phyloP scores from a whole-genome alignment of 371 early-diverging fungal genomes.

The Mycotypha africana region DNA sequence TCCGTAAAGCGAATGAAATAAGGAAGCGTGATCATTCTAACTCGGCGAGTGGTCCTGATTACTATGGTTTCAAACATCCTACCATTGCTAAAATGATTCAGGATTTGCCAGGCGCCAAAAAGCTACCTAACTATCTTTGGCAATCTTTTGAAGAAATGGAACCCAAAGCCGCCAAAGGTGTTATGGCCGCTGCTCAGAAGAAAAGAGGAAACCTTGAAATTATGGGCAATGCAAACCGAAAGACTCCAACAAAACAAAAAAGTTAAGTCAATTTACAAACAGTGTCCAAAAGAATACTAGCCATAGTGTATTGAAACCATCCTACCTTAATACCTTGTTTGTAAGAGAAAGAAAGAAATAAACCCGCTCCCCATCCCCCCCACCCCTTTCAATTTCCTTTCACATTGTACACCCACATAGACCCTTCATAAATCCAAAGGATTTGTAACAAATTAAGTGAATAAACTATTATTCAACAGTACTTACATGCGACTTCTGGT shows the following conservation, averaged over 20 bases:
- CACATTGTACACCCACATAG: too few species aligned
- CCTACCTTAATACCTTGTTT: too few species aligned
- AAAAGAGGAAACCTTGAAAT: conserved; percentile 40
- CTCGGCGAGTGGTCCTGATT: conserved; percentile 87
- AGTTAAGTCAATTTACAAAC: too few species aligned
- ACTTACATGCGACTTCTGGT: too few species aligned
- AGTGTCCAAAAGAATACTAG: background rate
- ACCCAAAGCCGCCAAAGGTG: conserved; percentile 41
- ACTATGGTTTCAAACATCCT: conserved; percentile 85
- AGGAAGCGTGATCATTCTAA: conserved; percentile 75
- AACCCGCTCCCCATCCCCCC: background rate
- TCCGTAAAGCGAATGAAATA: conserved; percentile 72
- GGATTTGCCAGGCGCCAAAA: conserved; percentile 70
- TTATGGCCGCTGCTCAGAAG: conserved; percentile 45
- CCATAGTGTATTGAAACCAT: background rate
- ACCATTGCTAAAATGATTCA: conserved; percentile 89
- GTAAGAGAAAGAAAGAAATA: background rate
- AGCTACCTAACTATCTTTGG: conserved; percentile 67
- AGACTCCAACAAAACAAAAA: conserved; percentile 1
- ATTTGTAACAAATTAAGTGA: too few species aligned
- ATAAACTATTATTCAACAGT: too few species aligned
- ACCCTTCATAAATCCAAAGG: too few species aligned
- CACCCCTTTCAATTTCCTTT: background rate
- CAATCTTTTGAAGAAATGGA: conserved; percentile 63
- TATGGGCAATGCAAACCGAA: conserved; percentile 35